Evolutionary conservation across 345 rosid species (phyloP).

Genomic region (rapeseed (Brassica napus)): Da-Ae NC_063444.1:7801001-7801500

Average conservation of each 20-base stretch:
- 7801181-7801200: not conserved
- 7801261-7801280: constrained; percentile 19
- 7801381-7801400: constrained; percentile 16
- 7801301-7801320: constrained; percentile 19
- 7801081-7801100: constrained; percentile 31
- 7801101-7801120: constrained; percentile 27
- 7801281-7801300: constrained; percentile 26
- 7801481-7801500: not conserved
- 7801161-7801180: not conserved
- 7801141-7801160: constrained; percentile 5
- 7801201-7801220: not conserved
- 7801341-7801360: not conserved
- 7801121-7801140: not conserved
- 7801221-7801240: not conserved
- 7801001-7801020: constrained; percentile 22
- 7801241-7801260: not conserved
- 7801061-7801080: constrained; percentile 42
- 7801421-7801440: constrained; percentile 35
- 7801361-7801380: constrained; percentile 40
- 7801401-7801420: constrained; percentile 24
- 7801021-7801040: constrained; percentile 37
- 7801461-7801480: constrained; percentile 32
- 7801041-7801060: constrained; percentile 36
- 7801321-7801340: not conserved
- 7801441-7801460: not conserved